phyloP scores from a whole-genome alignment of 371 early-diverging fungal species.

The Lichtheimia corymbifera region DNA sequence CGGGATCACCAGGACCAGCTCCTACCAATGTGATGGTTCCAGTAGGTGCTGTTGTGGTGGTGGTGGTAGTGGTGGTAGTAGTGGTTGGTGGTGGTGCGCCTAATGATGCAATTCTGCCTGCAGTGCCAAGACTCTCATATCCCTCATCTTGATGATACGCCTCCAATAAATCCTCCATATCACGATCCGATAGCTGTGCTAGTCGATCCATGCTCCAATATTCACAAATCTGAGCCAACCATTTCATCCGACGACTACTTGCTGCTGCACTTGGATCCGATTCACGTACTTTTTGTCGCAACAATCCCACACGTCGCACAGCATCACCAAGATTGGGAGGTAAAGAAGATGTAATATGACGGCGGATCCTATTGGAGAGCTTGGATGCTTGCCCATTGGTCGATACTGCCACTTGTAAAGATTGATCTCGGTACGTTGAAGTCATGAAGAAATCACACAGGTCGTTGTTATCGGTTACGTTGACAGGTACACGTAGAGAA shows the following conservation, averaged over 20 bases:
- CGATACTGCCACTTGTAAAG: slow-evolving; percentile 77
- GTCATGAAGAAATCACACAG: slow-evolving; percentile 84
- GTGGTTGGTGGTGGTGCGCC: slow-evolving; percentile 1
- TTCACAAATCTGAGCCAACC: slow-evolving; percentile 77
- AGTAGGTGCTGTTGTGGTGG: background rate
- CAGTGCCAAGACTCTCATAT: slow-evolving; percentile 36
- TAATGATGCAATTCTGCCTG: slow-evolving; percentile 9
- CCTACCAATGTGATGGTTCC: slow-evolving; percentile 73
- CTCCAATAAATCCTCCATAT: slow-evolving; percentile 62
- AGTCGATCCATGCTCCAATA: slow-evolving; percentile 69
- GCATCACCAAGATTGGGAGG: slow-evolving; percentile 64
- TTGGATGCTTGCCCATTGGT: slow-evolving; percentile 82
- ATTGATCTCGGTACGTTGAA: slow-evolving; percentile 70
- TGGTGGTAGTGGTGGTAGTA: background rate
- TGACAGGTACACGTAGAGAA: slow-evolving; percentile 63
- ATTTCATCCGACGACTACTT: slow-evolving; percentile 66
- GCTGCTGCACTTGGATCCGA: slow-evolving; percentile 57
- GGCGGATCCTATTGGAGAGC: slow-evolving; percentile 68
- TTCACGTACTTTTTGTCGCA: slow-evolving; percentile 58
- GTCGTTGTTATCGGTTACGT: slow-evolving; percentile 77
- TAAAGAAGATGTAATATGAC: slow-evolving; percentile 57
- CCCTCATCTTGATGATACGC: slow-evolving; percentile 69
- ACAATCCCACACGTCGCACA: slow-evolving; percentile 59
- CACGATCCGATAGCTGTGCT: slow-evolving; percentile 57
- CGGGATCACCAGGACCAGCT: slow-evolving; percentile 87